Base-by-base conservation (phyloP, 257 asterid species). In the Phtheirospermum japonicum region DNA sequence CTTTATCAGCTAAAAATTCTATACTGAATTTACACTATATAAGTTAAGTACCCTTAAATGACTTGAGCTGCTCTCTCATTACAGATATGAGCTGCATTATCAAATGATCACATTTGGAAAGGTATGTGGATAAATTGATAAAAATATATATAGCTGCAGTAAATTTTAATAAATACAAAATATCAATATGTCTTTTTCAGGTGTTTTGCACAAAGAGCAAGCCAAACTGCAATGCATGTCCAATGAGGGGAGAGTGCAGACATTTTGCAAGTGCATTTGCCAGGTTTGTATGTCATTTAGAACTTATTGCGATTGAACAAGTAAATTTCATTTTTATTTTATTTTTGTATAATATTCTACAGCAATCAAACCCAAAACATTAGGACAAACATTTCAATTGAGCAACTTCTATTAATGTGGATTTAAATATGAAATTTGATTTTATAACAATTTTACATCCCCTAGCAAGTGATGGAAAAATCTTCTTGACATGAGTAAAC, bases 181-280 rank as follows among this genome's bases (percentile, higher is more conserved):
- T 51, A 23, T 65, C 48, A 11, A 60, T 26, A 60, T 63, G 42
- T 30, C 36, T 32, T 70, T 76, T 55, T 23, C 53, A 48, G 93
- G 96, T 85, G 45, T 85, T 89, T 64, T 87, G 97, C 77, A 87
- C 96, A 19, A 87, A 87, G 79, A 68, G 73, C 75, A 87, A 72
- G 42, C 97, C 96, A 50, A 89, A 85, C 59, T 89, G 97, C 76
- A 77, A 84, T 71, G 92, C 88, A 45, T 89, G 90, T 71, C 97
- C 95, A 6, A 78, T 87, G 92, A 85, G 82, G 74, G 90, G 76
- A 52, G 92, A 85, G 64, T 89, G 97, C 75, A 80, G 82, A 71
- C 95, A 89, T 69, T 87, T 76, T 39, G 88, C 97, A 1, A 87
- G 92, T 58, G 86, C 89, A 54, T 82, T 77, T 70, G 88, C 92